phyloP scores from a whole-genome alignment of 2,329 filamentous ascomycete genomes.

The Domatiomyces catenatus region DNA sequence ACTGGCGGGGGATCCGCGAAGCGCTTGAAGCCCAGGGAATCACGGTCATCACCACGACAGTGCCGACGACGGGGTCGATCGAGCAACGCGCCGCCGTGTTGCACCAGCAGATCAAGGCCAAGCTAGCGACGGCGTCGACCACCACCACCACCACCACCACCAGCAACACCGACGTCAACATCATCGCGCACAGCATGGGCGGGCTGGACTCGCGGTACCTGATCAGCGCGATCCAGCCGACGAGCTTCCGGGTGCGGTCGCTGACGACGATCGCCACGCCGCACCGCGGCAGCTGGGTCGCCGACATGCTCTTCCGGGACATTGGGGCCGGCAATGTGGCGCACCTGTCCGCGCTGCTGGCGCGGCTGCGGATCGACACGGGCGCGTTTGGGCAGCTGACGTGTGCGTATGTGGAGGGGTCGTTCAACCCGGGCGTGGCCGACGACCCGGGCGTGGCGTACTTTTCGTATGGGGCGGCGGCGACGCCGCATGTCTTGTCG shows the following conservation, averaged over 20 bases:
- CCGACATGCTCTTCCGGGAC: constrained; percentile 44
- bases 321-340: constrained; percentile 40
- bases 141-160: not conserved
- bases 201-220: constrained; percentile 50
- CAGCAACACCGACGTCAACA: constrained; percentile 40
- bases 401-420: constrained; percentile 39
- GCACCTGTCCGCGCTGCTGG: constrained; percentile 40
- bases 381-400: constrained; percentile 49
- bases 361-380: constrained; percentile 40
- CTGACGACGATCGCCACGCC: constrained; percentile 49
- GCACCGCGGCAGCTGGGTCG: constrained; percentile 42
- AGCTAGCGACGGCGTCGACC: constrained; percentile 24
- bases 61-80: constrained; percentile 45
- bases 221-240: constrained; percentile 43
- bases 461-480: constrained; percentile 47
- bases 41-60: constrained; percentile 45
- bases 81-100: constrained; percentile 41
- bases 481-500: constrained; percentile 40
- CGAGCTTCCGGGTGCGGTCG: constrained; percentile 60
- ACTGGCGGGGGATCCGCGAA: constrained; percentile 50
- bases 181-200: constrained; percentile 46
- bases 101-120: constrained; percentile 36
- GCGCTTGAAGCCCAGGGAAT: constrained; percentile 41
- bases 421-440: constrained; percentile 45
- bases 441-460: constrained; percentile 41